Evolutionary conservation across 495 filamentous ascomycete genomes (phyloP), one percentile per base, ranked within the genome.

Genomic region (Penicillium mononematosum): DNA sequence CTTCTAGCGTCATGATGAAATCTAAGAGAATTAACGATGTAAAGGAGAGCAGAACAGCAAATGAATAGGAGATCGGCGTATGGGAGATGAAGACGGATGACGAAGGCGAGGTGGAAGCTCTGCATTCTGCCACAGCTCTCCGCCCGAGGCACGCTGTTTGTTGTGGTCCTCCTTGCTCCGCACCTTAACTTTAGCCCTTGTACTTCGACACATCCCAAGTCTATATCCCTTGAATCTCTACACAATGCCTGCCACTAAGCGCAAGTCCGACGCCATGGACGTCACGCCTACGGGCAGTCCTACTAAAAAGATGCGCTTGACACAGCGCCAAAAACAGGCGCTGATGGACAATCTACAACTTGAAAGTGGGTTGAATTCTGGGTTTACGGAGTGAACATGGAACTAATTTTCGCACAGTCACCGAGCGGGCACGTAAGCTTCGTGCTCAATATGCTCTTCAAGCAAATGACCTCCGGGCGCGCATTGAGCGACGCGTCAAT

Each of bases 401-500:
- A 22, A 14, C 55, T 55, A 16, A 51, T 45, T 32, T 19, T 1
- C 20, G 5, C 44, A 12, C 61, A 98, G 94, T 98, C 59, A 93
- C 90, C 27, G 91, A 96, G 74, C 86, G 94, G 61, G 91, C 90
- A 36, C 84, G 94, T 52, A 95, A 94, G 71, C 83, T 98, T 25
- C 88, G 92, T 59, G 86, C 92, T 4, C 92, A 95, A 71, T 96
- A 95, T 76, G 87, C 87, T 32, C 78, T 95, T 34, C 92, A 96
- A 71, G 87, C 90, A 12, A 87, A 90, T 67, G 88, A 88, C 58
- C 81, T 98, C 12, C 83, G 87, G 42, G 85, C 91, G 45, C 88
- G 94, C 41, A 87, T 99, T 29, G 93, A 98, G 75, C 88, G 96
- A 71, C 90, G 94, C 69, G 81, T 99, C 72, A 96, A 97, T 67